Evolutionary conservation across 2,329 filamentous ascomycete species (phyloP), one percentile per base, ranked within the genome.

Genomic region (Colletotrichum simmondsii): DNA sequence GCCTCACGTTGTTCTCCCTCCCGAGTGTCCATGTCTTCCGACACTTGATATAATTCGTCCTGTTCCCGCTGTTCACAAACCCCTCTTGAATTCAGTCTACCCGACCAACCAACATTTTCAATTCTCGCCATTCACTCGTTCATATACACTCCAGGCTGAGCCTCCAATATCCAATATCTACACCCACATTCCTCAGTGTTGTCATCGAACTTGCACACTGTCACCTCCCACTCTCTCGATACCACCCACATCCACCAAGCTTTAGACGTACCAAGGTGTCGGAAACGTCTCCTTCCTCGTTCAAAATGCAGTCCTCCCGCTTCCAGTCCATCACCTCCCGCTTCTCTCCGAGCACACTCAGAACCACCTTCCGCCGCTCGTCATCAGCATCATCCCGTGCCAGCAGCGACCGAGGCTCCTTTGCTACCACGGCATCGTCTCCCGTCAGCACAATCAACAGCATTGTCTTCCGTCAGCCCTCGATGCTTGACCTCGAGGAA

Each of bases 401-500:
- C 19, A 84, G 84, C 71, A 85, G 83, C 74, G 83, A 83, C 60
- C 76, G 81, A 64, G 79, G 78, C 73, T 86, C 86, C 4, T 84
- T 82, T 75, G 80, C 81, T 35, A 88, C 88, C 28, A 80, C 82
- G 74, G 81, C 85, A 32, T 85, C 85, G 54, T 85, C 83, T 3
- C 83, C 84, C 19, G 81, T 83, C 62, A 84, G 80, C 79, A 87
- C 87, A 64, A 89, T 91, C 83, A 91, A 91, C 82, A 87, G 84
- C 77, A 86, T 91, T 78, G 87, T 92, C 73, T 85, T 87, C 76
- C 84, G 86, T n/a, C 89, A 89, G 76, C 87, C 88, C 14, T 90
- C 87, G 22, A 86, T 90, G 74, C 78, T 88, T n/a, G 85, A 87
- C 77, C 81, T 90, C 73, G 88, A 91, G 77, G 88, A 89, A 77